Percentiles rank a stretch among this genome's conserved stretches.
Conservation (phyloP, 805 yeast genomes). For the Ogataea degrootiae region DNA sequence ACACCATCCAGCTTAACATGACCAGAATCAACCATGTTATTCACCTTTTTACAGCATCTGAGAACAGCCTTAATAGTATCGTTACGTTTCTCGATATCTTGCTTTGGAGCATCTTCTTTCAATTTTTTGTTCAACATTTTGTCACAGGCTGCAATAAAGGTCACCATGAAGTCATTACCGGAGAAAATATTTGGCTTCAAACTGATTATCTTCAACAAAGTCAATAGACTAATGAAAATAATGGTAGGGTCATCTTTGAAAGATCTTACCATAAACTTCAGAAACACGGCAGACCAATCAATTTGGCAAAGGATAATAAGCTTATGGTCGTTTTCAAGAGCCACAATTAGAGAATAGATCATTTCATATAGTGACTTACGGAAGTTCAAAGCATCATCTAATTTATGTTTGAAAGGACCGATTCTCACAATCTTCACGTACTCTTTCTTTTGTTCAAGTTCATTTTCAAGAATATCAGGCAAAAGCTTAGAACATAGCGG, state of each 20-base stretch:
- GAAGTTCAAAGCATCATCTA: constrained; percentile 72
- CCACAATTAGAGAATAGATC: constrained; percentile 46
- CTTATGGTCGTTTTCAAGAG: constrained; percentile 26
- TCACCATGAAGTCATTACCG: constrained; percentile 16
- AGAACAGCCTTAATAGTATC: constrained; percentile 34
- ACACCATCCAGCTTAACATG: constrained; percentile 17
- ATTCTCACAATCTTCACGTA: constrained; percentile 65
- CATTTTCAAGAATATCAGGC: constrained; percentile 45
- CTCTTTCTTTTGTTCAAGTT: constrained; percentile 49
- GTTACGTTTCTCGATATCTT: constrained; percentile 54
- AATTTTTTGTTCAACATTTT: constrained; percentile 44
- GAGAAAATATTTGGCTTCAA: constrained; percentile 23
- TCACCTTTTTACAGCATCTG: constrained; percentile 26
- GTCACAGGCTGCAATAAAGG: constrained; percentile 33
- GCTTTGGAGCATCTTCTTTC: constrained; percentile 60
- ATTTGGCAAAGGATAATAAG: constrained; percentile 15
- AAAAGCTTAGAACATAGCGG: constrained; percentile 43
- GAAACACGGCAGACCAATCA: constrained; percentile 28
- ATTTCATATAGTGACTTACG: constrained; percentile 71
- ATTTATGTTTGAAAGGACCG: constrained; percentile 83
- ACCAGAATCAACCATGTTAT: constrained; percentile 17
- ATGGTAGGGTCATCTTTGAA: constrained; percentile 60
- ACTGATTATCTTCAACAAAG: constrained; percentile 35
- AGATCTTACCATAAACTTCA: constrained; percentile 42
- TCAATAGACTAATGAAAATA: constrained; percentile 47